Evolutionary conservation across 2,329 filamentous ascomycete species (phyloP).

Genomic region (Samsoniella hepiali): DNA sequence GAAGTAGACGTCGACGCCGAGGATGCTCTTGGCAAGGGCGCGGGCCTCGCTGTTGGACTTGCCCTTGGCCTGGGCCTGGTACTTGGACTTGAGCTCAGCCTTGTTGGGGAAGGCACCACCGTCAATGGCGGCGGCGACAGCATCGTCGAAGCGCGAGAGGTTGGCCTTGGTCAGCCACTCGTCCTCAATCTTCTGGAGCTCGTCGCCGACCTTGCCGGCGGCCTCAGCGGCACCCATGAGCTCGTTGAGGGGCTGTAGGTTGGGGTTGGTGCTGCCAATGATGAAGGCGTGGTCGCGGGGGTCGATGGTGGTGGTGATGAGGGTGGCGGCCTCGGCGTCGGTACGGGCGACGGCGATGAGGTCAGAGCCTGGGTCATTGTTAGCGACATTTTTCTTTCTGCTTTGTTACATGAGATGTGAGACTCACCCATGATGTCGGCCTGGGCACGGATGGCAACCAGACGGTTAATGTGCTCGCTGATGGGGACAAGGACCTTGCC

Average conservation of each 20-base stretch:
- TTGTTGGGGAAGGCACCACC: constrained; percentile 66
- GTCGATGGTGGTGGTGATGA: constrained; percentile 96
- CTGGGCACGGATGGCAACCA: constrained; percentile 94
- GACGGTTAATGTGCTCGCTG: constrained; percentile 94
- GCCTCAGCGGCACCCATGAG: constrained; percentile 85
- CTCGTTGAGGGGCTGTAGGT: constrained; percentile 79
- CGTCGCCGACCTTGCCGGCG: constrained; percentile 72
- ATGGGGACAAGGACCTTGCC: constrained; percentile 97
- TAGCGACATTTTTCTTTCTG: not conserved
- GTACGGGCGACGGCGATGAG: constrained; percentile 90
- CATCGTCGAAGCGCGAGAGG: constrained; percentile 87
- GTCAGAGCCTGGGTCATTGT: constrained; percentile 58
- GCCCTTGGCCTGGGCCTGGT: constrained; percentile 66
- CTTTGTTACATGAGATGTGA: not conserved
- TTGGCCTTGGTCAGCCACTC: constrained; percentile 75
- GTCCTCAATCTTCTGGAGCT: constrained; percentile 91
- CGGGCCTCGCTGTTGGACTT: constrained; percentile 84
- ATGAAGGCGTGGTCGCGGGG: constrained; percentile 94
- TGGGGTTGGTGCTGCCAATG: constrained; percentile 81
- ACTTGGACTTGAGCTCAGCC: constrained; percentile 62
- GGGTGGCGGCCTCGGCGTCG: constrained; percentile 94
- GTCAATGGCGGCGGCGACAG: constrained; percentile 79
- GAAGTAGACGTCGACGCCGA: constrained; percentile 81
- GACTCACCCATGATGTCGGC: constrained; percentile 90
- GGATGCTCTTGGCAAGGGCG: constrained; percentile 71